These are phyloP conservation scores for Pogostemon cablin DNA, from an alignment of 257 asterid genomes.

Conservation along the genomic window DNA sequence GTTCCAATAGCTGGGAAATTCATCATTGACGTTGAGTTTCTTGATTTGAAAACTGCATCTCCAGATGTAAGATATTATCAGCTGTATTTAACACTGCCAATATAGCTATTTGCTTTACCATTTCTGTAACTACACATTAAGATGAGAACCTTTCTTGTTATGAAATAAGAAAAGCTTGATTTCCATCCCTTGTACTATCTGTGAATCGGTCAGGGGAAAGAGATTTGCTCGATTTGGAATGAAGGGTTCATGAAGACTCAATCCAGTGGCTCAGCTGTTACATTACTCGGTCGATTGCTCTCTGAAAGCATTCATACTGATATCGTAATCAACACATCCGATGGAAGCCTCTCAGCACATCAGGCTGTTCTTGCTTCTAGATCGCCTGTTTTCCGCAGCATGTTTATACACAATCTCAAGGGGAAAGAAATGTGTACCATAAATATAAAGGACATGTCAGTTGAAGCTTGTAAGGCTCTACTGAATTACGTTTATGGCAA, in stretches of 20 bases:
- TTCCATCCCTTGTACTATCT: not conserved
- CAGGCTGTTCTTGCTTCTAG: conserved; percentile 93
- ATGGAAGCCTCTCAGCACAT: conserved; percentile 78
- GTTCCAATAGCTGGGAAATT: conserved; percentile 28
- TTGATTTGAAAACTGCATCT: conserved; percentile 32
- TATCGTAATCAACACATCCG: conserved; percentile 63
- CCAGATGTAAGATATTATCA: conserved; percentile 24
- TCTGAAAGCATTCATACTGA: conserved; percentile 88
- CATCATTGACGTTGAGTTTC: conserved; percentile 37
- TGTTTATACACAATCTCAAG: conserved; percentile 81
- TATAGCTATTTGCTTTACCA: not conserved
- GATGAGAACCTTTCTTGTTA: conserved; percentile 14
- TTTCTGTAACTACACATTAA: not conserved
- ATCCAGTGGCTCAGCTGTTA: conserved; percentile 58
- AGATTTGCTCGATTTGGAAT: conserved; percentile 72
- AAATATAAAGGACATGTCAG: conserved; percentile 76
- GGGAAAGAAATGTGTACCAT: conserved; percentile 69
- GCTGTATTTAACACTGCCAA: not conserved
- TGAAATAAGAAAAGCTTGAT: not conserved
- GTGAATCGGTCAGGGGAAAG: conserved; percentile 50
- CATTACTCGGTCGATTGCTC: conserved; percentile 75
- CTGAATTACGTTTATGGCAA: conserved; percentile 75
- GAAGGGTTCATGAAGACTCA: conserved; percentile 45
- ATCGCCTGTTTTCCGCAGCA: conserved; percentile 85
- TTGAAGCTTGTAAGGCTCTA: conserved; percentile 74